These are phyloP conservation scores for Pythium monospermum DNA, from an alignment of 352 stramenopile genomes.

Conservation along the genomic window DNA sequence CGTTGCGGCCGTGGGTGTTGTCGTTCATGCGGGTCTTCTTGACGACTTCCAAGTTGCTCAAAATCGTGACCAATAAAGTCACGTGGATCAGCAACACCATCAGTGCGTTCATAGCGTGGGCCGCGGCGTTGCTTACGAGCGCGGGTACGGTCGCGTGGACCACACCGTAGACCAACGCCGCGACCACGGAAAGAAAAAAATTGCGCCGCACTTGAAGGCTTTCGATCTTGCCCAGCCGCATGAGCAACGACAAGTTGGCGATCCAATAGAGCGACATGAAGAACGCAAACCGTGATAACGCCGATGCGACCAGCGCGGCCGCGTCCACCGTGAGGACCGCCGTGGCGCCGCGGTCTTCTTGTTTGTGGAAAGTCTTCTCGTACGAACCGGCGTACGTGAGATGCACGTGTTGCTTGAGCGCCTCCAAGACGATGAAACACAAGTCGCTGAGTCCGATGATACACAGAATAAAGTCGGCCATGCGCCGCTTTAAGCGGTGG, in stretches of 20 bases:
- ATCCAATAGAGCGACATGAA: constrained; percentile 80
- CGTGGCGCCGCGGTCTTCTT: no score
- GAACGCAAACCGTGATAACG: constrained; percentile 54
- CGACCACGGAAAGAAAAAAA: constrained; percentile 40
- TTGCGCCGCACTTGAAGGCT: constrained; percentile 43
- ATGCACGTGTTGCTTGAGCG: constrained; percentile 36
- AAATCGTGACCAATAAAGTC: constrained; percentile 35
- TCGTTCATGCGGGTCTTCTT: constrained; percentile 43
- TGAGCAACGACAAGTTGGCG: constrained; percentile 60
- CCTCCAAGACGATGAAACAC: constrained; percentile 41
- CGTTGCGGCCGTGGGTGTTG: constrained; percentile 47
- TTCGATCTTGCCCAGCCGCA: constrained; percentile 54
- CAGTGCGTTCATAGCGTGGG: constrained; percentile 40
- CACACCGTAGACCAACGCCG: constrained; percentile 47
- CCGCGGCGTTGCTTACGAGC: constrained; percentile 16
- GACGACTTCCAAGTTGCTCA: constrained; percentile 47
- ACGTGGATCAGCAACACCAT: constrained; percentile 44
- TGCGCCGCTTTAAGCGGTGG: constrained; percentile 57
- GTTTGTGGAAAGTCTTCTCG: no score
- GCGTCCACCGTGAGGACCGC: background rate
- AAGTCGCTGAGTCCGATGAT: constrained; percentile 62
- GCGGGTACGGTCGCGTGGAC: constrained; percentile 36
- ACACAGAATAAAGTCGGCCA: constrained; percentile 62
- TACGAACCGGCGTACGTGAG: constrained; percentile 47
- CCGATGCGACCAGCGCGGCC: constrained; percentile 24